These are phyloP conservation scores for Gossypium rotundifolium DNA, from an alignment of 345 rosid species.

Conservation along the genomic window DNA sequence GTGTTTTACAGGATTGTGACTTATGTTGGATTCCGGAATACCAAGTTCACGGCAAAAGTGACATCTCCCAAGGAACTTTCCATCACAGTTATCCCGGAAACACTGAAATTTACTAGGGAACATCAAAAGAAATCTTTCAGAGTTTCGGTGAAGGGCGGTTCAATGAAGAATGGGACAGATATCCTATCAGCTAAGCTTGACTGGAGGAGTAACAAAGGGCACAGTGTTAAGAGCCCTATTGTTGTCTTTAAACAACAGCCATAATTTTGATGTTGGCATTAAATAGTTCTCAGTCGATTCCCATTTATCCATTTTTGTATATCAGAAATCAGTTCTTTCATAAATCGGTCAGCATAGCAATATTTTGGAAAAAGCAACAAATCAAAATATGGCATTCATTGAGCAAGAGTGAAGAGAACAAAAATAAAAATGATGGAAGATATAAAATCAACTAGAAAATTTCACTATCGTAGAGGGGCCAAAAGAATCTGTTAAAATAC, in stretches of 20 bases:
- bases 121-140: constrained; percentile 38
- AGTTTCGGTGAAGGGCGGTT: constrained; percentile 1
- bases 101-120: constrained; percentile 28
- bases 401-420: too few relatives aligned
- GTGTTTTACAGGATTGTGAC: constrained; percentile 60
- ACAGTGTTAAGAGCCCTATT: constrained; percentile 5
- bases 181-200: neutral
- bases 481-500: too few relatives aligned
- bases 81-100: constrained; percentile 49
- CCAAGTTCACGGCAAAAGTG: constrained; percentile 47
- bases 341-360: neutral
- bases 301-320: neutral
- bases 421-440: neutral
- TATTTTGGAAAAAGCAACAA: neutral
- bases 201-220: neutral
- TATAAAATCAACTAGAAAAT: constrained; percentile 3
- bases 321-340: neutral
- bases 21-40: constrained; percentile 37
- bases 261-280: neutral
- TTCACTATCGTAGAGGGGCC: neutral
- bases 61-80: constrained; percentile 42
- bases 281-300: neutral
- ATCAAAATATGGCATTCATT: neutral
- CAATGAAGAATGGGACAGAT: neutral
- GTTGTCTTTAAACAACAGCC: neutral